Evolutionary conservation across 306 rosid species (phyloP), one percentile per base, ranked within the genome.

Genomic region (Dalbergia cochinchinensis): DNA sequence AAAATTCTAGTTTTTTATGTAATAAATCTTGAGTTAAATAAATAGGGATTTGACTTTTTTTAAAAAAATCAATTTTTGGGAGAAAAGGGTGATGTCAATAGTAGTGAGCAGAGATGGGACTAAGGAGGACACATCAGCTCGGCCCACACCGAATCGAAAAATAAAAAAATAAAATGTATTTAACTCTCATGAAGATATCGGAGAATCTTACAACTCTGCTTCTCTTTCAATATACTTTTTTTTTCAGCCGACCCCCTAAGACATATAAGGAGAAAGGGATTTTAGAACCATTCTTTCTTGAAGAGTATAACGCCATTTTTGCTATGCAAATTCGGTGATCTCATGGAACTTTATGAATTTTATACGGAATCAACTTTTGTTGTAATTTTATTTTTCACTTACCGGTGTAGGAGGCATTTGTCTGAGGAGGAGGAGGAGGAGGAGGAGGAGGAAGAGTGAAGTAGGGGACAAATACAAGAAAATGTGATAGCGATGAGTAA

Each of bases 401-500:
- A 78, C 83, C 83, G 53, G 59, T 19, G 37, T 6, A 54, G 20
- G 18, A 5, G 55, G 45, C 5, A 69, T 71, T 48, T 67, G 41
- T 65, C 45, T 6, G 62, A 18, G 33, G 20, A 73, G 12, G 22
- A 11, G 22, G 7, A 20, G 53, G 47, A 73, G 81, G 39, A 41
- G 68, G 61, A 34, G 75, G 14, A 3, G 34, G 11, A 7, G 48
- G 5, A 74, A 78, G 73, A 48, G 82, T 87, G 73, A 76, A 85
- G 80, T 71, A 61, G 86, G 88, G 77, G 77, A 83, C 57, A 83
- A 86, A 83, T 42, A 87, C 86, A 84, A 77, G 82, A 83, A 88
- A 81, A 71, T 85, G 75, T 78, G 88, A 87, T 85, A 87, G 92
- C 47, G 88, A 85, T 74, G 94, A 95, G 98, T 95, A 72, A 95